Conservation (phyloP, 176 grass and related monocot genomes). For the Canna indica region DNA sequence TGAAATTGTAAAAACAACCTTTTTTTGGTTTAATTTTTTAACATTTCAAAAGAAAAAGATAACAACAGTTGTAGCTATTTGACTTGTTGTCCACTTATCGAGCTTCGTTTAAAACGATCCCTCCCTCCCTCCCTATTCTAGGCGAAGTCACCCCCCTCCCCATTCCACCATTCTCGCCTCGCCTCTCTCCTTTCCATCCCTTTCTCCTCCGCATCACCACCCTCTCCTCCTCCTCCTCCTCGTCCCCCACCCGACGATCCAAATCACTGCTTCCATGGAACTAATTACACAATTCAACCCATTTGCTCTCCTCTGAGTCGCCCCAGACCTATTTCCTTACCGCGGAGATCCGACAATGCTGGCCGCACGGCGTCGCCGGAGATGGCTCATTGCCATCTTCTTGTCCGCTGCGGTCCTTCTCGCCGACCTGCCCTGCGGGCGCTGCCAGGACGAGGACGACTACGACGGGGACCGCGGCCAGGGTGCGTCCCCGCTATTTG, state of each 20-base stretch:
- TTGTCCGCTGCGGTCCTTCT: background rate
- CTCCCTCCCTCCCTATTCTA: background rate
- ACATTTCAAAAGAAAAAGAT: no score
- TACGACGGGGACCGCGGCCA: background rate
- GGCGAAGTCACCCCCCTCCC: background rate
- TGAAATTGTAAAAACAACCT: no score
- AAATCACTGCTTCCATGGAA: constrained; percentile 22
- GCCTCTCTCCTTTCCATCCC: background rate
- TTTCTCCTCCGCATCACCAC: background rate
- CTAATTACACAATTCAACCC: background rate
- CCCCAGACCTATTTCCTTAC: background rate
- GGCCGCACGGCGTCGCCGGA: background rate
- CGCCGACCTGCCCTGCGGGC: background rate
- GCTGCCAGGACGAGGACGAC: background rate
- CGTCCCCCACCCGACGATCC: constrained; percentile 42
- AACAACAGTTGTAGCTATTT: no score
- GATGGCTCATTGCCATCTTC: background rate
- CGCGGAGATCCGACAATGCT: background rate
- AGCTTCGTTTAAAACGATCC: background rate
- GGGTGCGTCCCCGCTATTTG: background rate
- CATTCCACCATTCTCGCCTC: background rate
- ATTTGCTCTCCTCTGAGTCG: background rate
- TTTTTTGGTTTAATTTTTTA: no score
- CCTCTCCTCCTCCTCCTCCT: constrained; percentile 1
- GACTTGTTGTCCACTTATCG: background rate